Evolutionary conservation across 2,329 filamentous ascomycete genomes (phyloP).

Genomic region (Berkeleyomyces basicola): DNA sequence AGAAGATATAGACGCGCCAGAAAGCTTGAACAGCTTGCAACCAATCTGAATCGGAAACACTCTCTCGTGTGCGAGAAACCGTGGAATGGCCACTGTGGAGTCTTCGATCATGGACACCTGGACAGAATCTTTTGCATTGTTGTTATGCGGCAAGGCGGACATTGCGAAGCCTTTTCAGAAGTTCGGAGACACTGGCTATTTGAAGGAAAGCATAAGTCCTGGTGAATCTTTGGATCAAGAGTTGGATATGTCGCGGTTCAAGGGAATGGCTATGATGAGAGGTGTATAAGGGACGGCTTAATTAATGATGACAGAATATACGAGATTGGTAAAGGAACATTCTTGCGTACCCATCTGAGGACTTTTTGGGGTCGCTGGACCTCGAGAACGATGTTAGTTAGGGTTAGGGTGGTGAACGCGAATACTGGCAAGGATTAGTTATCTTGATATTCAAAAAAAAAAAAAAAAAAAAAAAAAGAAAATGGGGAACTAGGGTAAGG

Average conservation of each 20-base stretch:
- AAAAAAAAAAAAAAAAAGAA: no score
- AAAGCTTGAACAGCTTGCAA: slow-evolving; percentile 54
- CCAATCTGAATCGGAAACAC: slow-evolving; percentile 64
- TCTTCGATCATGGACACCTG: background rate
- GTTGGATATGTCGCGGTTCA: no score
- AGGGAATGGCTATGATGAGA: no score
- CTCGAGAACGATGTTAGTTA: no score
- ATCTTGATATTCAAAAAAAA: no score
- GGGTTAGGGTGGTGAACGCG: no score
- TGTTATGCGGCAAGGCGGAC: background rate
- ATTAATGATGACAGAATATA: background rate
- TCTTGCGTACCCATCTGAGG: background rate
- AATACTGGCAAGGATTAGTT: no score
- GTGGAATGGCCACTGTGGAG: slow-evolving; percentile 31
- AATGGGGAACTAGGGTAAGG: no score
- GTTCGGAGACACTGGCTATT: background rate
- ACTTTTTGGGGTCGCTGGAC: no score
- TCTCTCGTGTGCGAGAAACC: slow-evolving; percentile 49
- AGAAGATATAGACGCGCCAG: slow-evolving; percentile 55
- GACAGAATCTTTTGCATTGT: background rate
- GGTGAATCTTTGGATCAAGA: no score
- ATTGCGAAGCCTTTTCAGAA: background rate
- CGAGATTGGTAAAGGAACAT: background rate
- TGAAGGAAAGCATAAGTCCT: no score
- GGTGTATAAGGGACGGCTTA: no score